Evolutionary conservation across 306 rosid species (phyloP), one percentile per base, ranked within the genome.

Genomic region (Cicer cuneatum): DNA sequence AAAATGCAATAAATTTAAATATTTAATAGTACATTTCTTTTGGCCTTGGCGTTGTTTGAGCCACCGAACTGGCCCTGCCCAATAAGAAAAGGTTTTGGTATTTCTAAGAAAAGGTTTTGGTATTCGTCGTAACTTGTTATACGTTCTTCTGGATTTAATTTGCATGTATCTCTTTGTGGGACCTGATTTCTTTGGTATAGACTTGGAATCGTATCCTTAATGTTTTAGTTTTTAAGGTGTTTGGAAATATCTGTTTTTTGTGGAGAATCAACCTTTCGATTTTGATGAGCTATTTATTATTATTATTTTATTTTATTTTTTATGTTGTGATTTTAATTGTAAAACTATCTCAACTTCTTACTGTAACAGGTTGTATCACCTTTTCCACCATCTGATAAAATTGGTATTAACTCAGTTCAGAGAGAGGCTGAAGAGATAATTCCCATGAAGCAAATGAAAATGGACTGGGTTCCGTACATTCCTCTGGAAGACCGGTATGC

Each of bases 401-500:
- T 93, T 49, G 98, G 96, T 68, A 86, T 93, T 38, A 87, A 89
- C 83, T 93, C 97, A 3, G 98, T 93, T 79, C 98, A 93, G 81
- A 89, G 96, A 72, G 97, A 91, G 83, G 81, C 84, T 33, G 96
- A 93, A 83, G 97, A 91, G 82, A 89, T 91, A 40, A 80, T 93
- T 70, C 98, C 98, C 71, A 91, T 93, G 98, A 93, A 89, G 71
- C 91, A 88, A 81, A 93, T 93, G 98, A 93, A 93, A 82, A 93
- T 93, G 98, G 98, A 88, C 53, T 93, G 97, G 98, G 87, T 93
- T 78, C 98, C 97, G 1, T 93, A 88, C 77, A 87, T 93, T 87
- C 97, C 97, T 35, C 37, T 88, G 12, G 98, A 82, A 78, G 46
- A 83, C 45, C 46, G 87, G 87, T 86, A 86, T 63, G 66, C 33